These are phyloP conservation scores for Diaporthe sp. DNA, from an alignment of 2,329 filamentous ascomycete genomes.

Conservation along the genomic window DNA sequence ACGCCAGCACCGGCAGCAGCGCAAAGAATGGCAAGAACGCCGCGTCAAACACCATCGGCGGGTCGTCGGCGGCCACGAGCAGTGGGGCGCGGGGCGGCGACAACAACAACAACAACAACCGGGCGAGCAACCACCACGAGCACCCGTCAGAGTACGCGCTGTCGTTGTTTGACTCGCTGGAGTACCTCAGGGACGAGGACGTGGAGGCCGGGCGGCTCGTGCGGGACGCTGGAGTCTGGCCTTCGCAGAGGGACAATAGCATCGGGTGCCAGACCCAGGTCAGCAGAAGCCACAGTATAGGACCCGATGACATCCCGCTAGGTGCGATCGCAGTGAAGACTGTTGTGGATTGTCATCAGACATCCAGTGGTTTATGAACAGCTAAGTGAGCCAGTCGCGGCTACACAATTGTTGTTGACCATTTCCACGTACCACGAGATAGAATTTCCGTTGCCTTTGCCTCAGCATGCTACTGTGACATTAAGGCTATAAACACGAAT, in stretches of 20 bases:
- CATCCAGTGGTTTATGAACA: not conserved
- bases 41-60: not conserved
- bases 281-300: slow-evolving; percentile 7
- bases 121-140: not conserved
- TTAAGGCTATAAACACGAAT: not conserved
- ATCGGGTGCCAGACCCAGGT: slow-evolving; percentile 13
- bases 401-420: not conserved
- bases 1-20: not conserved
- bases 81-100: not conserved
- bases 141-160: not conserved
- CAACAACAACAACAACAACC: not conserved
- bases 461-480: not conserved
- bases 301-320: not conserved
- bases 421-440: not conserved
- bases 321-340: slow-evolving; percentile 9
- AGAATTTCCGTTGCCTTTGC: not conserved
- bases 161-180: slow-evolving; percentile 19
- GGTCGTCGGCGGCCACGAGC: not conserved
- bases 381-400: not conserved
- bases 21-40: not conserved
- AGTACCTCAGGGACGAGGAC: slow-evolving; percentile 16
- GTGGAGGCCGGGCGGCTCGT: not conserved
- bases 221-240: not conserved
- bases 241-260: not conserved
- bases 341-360: slow-evolving; percentile 9